Base-by-base conservation (phyloP, 352 stramenopile species). In the Thalassiosira gravida region DNA sequence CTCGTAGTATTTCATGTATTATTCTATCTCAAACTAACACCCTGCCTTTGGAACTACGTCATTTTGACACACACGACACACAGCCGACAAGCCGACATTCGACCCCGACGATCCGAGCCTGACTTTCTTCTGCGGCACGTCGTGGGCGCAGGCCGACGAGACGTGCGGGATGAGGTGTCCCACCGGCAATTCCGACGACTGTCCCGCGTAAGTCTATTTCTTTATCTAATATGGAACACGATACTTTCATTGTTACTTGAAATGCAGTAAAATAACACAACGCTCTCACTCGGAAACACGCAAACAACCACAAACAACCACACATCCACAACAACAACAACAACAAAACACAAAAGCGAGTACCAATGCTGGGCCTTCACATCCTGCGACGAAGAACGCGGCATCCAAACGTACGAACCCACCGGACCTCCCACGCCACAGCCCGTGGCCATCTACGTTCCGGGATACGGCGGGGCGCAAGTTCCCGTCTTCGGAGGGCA, bases 131-230 rank as follows among this genome's bases (percentile, higher is more conserved):
- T 92, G 87, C 69, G 90, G 90, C 22, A 83, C 49, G 1, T 86
- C 87, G 20, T 94, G 88, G 86, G 74, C 85, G 74, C 62, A 94
- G 64, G 88, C 88, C n/a, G 65, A 89, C 18, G 37, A 84, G 64
- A 86, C 78, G 58, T 94, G 90, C 79, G 56, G 52, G 6, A 78
- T 80, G 32, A 72, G 80, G 20, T 94, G 90, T 86, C 81, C 88
- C 16, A 79, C 47, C 56, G 90, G 88, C 49, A 85, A 76, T 27
- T 63, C 80, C 18, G 30, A 56, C 18, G 85, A 92, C 20, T 94
- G 88, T 69, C 88, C 88, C 2, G 74, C 20, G 76, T 84, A 56
- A 84, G 76, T 74, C 37, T 20, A 20, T 9, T 44, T 44, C 8
- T 61, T 37, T 16, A 18, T 61, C 5, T 44, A 61, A 44, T 11